Percentiles rank a stretch among this genome's conserved stretches.
Conservation (phyloP, 495 filamentous ascomycete species). For the Aspergillus indologenus region DNA sequence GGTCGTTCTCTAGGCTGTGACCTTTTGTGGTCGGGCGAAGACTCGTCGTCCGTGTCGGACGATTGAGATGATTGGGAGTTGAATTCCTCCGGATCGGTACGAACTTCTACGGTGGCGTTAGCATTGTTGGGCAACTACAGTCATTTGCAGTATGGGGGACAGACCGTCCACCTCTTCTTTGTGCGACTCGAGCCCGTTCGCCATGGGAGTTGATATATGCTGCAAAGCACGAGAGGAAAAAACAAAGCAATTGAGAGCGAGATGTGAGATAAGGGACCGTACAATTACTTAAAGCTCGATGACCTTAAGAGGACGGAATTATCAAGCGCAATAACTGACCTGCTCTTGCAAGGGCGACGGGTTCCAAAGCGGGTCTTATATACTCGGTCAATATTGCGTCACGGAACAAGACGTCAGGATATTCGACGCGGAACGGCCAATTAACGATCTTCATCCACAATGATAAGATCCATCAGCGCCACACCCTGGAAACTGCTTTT, state of each 20-base stretch:
- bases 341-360: background rate
- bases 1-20: background rate
- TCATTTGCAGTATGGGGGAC: background rate
- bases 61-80: background rate
- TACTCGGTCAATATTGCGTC: background rate
- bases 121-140: background rate
- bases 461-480: background rate
- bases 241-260: background rate
- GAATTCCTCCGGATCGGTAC: background rate
- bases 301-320: background rate
- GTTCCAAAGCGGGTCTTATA: background rate
- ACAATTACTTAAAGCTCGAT: background rate
- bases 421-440: background rate
- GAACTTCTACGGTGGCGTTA: background rate
- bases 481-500: background rate
- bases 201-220: background rate
- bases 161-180: background rate
- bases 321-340: background rate
- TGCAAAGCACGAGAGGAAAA: background rate
- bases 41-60: background rate
- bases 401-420: background rate
- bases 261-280: background rate
- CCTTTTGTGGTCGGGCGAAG: background rate
- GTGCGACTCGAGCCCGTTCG: background rate
- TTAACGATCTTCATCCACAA: background rate